These are phyloP conservation scores for Conoideocrella luteorostrata DNA, from an alignment of 2,329 filamentous ascomycete species.

Conservation along the genomic window DNA sequence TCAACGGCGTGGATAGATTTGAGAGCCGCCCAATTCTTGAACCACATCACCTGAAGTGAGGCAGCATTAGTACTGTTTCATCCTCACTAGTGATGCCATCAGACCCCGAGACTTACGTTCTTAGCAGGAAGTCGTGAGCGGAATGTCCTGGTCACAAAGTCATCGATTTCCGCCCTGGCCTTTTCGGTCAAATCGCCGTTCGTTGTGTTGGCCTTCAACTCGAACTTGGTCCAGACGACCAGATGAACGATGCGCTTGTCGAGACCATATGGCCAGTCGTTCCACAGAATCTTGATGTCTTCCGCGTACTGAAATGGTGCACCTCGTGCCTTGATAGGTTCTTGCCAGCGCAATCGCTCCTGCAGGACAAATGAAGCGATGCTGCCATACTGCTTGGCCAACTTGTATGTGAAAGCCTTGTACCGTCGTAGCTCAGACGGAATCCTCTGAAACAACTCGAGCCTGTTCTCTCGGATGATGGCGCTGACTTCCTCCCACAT, in stretches of 20 bases:
- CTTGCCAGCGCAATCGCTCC: slow-evolving; percentile 63
- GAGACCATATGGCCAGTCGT: slow-evolving; percentile 93
- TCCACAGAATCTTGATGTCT: slow-evolving; percentile 71
- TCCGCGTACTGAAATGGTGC: slow-evolving; percentile 37
- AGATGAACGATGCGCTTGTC: slow-evolving; percentile 73
- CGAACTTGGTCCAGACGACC: slow-evolving; percentile 90
- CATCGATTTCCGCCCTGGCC: slow-evolving; percentile 59
- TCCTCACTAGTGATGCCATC: too few relatives aligned
- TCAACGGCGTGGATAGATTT: slow-evolving; percentile 85
- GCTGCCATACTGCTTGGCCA: slow-evolving; percentile 64
- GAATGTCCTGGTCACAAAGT: slow-evolving; percentile 65
- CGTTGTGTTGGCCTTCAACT: slow-evolving; percentile 59
- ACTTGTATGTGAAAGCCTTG: slow-evolving; percentile 57
- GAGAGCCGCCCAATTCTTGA: slow-evolving; percentile 75
- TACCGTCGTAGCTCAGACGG: slow-evolving; percentile 78
- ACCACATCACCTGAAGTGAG: slow-evolving; percentile 30
- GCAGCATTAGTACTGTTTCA: not conserved
- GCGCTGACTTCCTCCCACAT: slow-evolving; percentile 64
- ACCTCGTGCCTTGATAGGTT: slow-evolving; percentile 28
- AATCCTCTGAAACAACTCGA: slow-evolving; percentile 69
- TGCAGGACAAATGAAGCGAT: slow-evolving; percentile 70
- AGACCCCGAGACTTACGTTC: slow-evolving; percentile 44
- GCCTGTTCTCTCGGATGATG: slow-evolving; percentile 57
- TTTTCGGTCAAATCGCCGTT: slow-evolving; percentile 61
- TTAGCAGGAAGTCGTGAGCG: slow-evolving; percentile 42